Evolutionary conservation across 2,329 filamentous ascomycete species (phyloP).

Genomic region (Trematosphaeria pertusa): DNA sequence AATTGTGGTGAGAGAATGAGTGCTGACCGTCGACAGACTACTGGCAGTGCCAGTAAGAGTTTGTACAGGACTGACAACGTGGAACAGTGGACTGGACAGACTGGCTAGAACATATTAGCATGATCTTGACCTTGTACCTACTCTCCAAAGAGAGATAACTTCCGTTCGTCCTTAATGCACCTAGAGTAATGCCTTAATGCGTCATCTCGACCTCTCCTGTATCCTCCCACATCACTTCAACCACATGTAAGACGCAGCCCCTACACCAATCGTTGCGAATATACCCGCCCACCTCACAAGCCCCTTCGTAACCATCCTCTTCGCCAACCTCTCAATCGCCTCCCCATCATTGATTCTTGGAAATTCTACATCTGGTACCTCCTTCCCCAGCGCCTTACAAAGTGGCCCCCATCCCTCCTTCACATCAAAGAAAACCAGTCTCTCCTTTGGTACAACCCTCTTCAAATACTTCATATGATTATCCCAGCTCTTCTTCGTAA

Average conservation of each 20-base stretch:
- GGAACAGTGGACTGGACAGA: too few species aligned
- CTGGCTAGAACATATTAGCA: too few species aligned
- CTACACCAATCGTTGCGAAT: slow-evolving; percentile 3
- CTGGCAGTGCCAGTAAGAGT: not conserved
- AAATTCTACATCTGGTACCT: slow-evolving; percentile 15
- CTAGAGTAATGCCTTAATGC: too few species aligned
- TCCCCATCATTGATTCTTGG: slow-evolving; percentile 20
- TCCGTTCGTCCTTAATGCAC: too few species aligned
- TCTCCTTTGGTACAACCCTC: slow-evolving; percentile 21
- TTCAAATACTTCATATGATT: slow-evolving; percentile 23
- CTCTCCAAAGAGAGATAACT: too few species aligned
- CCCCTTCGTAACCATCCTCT: slow-evolving; percentile 8
- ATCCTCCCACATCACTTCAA: too few species aligned
- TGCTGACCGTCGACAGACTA: not conserved
- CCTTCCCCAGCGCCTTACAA: slow-evolving; percentile 25
- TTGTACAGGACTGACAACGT: too few species aligned
- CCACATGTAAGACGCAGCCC: not conserved
- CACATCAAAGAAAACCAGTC: slow-evolving; percentile 25
- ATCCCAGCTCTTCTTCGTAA: slow-evolving; percentile 10
- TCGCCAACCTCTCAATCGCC: slow-evolving; percentile 16
- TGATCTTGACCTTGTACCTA: too few species aligned
- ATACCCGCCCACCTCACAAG: slow-evolving; percentile 40
- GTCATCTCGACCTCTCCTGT: too few species aligned
- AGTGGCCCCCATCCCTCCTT: slow-evolving; percentile 30
- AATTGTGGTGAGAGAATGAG: too few species aligned